Evolutionary conservation across 495 filamentous ascomycete species (phyloP), one percentile per base, ranked within the genome.

Genomic region (Alectoria sarmentosa): DNA sequence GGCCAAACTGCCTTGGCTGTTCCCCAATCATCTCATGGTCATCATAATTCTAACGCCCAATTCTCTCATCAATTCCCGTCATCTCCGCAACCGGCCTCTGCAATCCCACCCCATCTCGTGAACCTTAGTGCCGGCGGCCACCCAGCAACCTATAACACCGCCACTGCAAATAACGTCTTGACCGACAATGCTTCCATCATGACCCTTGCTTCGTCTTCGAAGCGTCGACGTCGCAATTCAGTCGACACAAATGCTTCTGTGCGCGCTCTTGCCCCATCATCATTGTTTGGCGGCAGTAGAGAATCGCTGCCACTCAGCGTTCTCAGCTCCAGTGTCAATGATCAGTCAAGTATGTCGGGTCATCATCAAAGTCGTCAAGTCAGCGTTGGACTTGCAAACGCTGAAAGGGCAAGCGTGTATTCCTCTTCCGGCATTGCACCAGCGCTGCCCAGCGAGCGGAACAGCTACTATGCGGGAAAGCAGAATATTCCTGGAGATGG

Each of bases 231-330:
- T 26, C 82, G 94, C 46, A 90, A 91, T 65, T 96, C 91, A 1
- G 82, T 97, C 70, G 94, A 98, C 74, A 98, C 95, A 0, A 93
- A 98, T 74, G 95, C 95, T 4, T 96, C 92, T 0, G 88, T 97
- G 23, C 90, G 94, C 52, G 94, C 91, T 3, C 81, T 98, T 32
- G 90, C 94, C 1, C 94, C 94, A 0, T 95, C 91, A 1, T 96
- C 91, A 0, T 77, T 96, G 1, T 98, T 91, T 80, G 94, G 94
- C 26, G 92, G 92, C 26, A 92, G 89, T 69, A 79, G 86, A 36
- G 94, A 98, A 72, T 90, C 86, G 36, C 79, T 98, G 4, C 94
- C 94, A 2, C 76, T 98, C 36, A 95, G 90, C 72, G 86, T 97
- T 1, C 83, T 98, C 19, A 94, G 90, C 64, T 85, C 87, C 11